phyloP scores from a whole-genome alignment of 306 rosid genomes.

The Vicia sativa region DNA sequence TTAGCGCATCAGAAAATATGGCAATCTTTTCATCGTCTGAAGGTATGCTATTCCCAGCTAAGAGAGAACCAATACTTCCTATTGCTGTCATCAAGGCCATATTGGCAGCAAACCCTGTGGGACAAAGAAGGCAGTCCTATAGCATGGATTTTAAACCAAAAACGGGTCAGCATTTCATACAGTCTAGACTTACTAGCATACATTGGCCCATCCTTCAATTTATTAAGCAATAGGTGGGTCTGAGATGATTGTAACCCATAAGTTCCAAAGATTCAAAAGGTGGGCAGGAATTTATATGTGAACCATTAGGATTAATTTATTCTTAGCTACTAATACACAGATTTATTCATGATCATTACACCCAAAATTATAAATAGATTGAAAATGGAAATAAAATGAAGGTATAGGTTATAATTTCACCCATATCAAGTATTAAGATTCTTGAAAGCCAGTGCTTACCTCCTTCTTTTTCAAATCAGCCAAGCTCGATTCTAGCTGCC shows the following conservation, averaged over 20 bases:
- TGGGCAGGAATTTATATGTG: background rate
- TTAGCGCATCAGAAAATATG: slow-evolving; percentile 81
- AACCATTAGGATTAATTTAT: slow-evolving; percentile 23
- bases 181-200: slow-evolving; percentile 30
- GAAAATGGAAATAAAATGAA: slow-evolving; percentile 1
- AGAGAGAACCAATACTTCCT: slow-evolving; percentile 78
- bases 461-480: slow-evolving; percentile 95
- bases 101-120: slow-evolving; percentile 98
- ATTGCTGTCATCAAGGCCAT: slow-evolving; percentile 91
- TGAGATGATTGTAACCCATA: slow-evolving; percentile 25
- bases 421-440: slow-evolving; percentile 1
- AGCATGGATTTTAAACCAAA: slow-evolving; percentile 54
- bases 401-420: background rate
- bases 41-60: slow-evolving; percentile 56
- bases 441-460: slow-evolving; percentile 50
- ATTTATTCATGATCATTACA: background rate
- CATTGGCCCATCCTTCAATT: slow-evolving; percentile 31
- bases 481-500: slow-evolving; percentile 74
- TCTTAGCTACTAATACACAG: slow-evolving; percentile 1
- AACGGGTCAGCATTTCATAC: slow-evolving; percentile 50
- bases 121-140: slow-evolving; percentile 99
- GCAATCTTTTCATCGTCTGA: slow-evolving; percentile 73
- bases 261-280: slow-evolving; percentile 19
- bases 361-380: background rate
- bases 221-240: slow-evolving; percentile 21